phyloP scores from a whole-genome alignment of 2,329 filamentous ascomycete genomes.

The Aspergillus sp. region DNA sequence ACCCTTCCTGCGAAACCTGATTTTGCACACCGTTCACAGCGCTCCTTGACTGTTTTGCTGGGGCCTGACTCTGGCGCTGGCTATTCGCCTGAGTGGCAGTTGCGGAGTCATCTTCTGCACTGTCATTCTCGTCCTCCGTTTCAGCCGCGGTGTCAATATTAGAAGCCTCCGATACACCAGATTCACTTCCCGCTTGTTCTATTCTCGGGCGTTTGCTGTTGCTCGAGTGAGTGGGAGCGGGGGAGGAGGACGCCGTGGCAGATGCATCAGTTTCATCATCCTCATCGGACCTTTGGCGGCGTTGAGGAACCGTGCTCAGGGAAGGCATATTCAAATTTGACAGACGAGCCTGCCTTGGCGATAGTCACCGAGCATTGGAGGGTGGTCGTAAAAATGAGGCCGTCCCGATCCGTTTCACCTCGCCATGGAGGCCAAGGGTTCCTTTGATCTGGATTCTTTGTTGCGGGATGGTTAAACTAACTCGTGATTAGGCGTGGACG shows the following conservation, averaged over 20 bases:
- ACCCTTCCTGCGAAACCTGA: conserved; percentile 23
- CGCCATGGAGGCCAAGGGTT: neutral
- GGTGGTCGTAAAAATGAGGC: neutral
- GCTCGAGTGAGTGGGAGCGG: conserved; percentile 22
- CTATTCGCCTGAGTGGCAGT: neutral
- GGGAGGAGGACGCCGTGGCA: neutral
- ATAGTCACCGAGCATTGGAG: conserved; percentile 5
- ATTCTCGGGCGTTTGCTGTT: conserved; percentile 35
- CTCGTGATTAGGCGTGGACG: conserved; percentile 14
- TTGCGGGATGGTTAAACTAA: conserved; percentile 3
- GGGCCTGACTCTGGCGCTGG: neutral
- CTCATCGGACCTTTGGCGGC: conserved; percentile 29
- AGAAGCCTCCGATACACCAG: neutral
- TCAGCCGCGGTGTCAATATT: conserved; percentile 8
- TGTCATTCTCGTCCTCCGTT: conserved; percentile 19
- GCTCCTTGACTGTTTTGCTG: neutral
- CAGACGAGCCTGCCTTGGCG: conserved; percentile 4
- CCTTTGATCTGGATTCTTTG: conserved; percentile 2
- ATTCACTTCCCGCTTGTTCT: conserved; percentile 22
- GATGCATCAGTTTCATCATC: conserved; percentile 23
- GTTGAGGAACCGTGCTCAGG: conserved; percentile 24
- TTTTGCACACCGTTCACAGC: conserved; percentile 4
- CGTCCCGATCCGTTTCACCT: neutral
- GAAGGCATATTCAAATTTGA: conserved; percentile 29
- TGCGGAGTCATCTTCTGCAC: conserved; percentile 1